These are phyloP conservation scores for Oryza australiensis DNA, from an alignment of 176 grass and related monocot species.

Conservation along the genomic window DNA sequence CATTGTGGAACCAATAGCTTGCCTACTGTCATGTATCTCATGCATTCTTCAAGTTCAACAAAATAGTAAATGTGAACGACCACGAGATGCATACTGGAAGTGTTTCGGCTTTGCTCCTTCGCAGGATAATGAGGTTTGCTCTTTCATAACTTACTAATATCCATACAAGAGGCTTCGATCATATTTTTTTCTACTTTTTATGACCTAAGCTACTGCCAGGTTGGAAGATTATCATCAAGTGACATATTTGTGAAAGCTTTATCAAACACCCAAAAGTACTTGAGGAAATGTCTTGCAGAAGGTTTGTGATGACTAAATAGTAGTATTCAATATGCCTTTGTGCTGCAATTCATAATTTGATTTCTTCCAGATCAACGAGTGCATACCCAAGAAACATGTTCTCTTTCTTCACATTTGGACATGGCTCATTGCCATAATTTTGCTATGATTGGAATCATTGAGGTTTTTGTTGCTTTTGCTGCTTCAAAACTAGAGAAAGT, in stretches of 20 bases:
- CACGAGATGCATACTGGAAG: slow-evolving; percentile 57
- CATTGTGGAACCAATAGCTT: slow-evolving; percentile 69
- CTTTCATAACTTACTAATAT: slow-evolving; percentile 23
- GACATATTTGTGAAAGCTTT: slow-evolving; percentile 76
- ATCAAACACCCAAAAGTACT: slow-evolving; percentile 59
- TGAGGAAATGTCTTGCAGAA: slow-evolving; percentile 55
- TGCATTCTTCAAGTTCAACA: slow-evolving; percentile 58
- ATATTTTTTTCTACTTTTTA: slow-evolving; percentile 16
- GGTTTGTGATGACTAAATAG: slow-evolving; percentile 53
- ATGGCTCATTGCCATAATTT: slow-evolving; percentile 40
- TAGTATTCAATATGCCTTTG: slow-evolving; percentile 25
- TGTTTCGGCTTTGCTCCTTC: slow-evolving; percentile 82
- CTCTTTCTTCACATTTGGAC: slow-evolving; percentile 42
- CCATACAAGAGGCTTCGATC: slow-evolving; percentile 26
- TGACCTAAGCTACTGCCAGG: slow-evolving; percentile 45
- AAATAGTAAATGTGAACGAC: slow-evolving; percentile 47
- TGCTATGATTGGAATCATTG: slow-evolving; percentile 58
- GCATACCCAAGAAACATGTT: slow-evolving; percentile 55
- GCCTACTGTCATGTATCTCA: slow-evolving; percentile 70
- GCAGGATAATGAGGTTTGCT: slow-evolving; percentile 77
- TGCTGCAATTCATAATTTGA: slow-evolving; percentile 38
- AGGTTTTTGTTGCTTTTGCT: slow-evolving; percentile 64
- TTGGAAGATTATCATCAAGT: slow-evolving; percentile 56
- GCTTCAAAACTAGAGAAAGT: slow-evolving; percentile 62
- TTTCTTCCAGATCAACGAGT: slow-evolving; percentile 53